These are phyloP conservation scores for Penicillium longicatenatum DNA, from an alignment of 495 filamentous ascomycete genomes.

Conservation along the genomic window DNA sequence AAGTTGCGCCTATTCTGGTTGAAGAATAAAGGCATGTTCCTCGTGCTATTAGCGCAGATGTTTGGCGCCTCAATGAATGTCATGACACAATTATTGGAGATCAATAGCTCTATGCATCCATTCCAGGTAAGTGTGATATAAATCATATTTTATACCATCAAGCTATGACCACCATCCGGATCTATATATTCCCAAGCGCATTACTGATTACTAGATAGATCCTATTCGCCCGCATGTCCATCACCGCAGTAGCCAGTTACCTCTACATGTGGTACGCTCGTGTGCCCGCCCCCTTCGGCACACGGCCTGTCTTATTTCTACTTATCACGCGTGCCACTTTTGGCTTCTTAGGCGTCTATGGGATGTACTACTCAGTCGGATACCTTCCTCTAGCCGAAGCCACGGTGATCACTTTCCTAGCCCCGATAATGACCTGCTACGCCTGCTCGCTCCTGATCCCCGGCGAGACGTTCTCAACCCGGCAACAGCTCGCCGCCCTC, in stretches of 20 bases:
- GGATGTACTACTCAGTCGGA: constrained; percentile 77
- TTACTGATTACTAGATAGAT: constrained; percentile 46
- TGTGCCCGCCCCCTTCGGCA: constrained; percentile 71
- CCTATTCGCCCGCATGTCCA: constrained; percentile 79
- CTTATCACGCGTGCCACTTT: constrained; percentile 68
- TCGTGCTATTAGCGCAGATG: constrained; percentile 76
- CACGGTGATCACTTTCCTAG: constrained; percentile 89
- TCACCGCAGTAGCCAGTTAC: constrained; percentile 68
- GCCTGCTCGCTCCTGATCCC: constrained; percentile 73
- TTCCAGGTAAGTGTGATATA: constrained; percentile 60
- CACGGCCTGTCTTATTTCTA: constrained; percentile 61
- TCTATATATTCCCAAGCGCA: background rate
- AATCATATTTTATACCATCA: background rate
- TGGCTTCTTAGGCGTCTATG: constrained; percentile 87
- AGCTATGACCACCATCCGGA: no score
- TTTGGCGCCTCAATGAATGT: constrained; percentile 92
- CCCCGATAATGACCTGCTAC: constrained; percentile 80
- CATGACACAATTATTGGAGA: constrained; percentile 74
- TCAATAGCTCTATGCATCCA: constrained; percentile 74
- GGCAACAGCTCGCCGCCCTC: constrained; percentile 73
- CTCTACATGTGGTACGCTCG: constrained; percentile 74
- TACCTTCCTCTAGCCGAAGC: constrained; percentile 91
- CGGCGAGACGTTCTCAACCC: constrained; percentile 76
- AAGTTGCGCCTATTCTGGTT: constrained; percentile 38
- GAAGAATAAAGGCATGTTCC: constrained; percentile 70